Conservation (phyloP, 1,139 yeast genomes). For the Kodamaea suecica region DNA sequence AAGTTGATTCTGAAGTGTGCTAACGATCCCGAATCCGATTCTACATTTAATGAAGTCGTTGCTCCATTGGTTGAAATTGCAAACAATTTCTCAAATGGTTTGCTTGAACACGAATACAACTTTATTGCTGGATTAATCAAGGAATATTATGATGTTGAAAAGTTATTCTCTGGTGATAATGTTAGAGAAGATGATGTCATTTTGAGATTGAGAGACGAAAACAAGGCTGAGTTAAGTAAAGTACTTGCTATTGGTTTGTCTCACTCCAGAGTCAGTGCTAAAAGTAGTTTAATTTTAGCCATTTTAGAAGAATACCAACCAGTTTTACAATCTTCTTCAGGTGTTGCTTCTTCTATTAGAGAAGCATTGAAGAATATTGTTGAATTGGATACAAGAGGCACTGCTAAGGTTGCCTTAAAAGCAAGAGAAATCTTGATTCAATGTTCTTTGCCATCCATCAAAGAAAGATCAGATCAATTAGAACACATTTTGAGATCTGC, state of each 20-base stretch:
- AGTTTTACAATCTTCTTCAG: constrained; percentile 61
- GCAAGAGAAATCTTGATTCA: constrained; percentile 95
- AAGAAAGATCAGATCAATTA: constrained; percentile 94
- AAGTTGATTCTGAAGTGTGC: constrained; percentile 58
- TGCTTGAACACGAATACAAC: constrained; percentile 77
- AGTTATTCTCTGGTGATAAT: constrained; percentile 69
- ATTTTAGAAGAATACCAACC: constrained; percentile 81
- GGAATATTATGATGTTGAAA: constrained; percentile 75
- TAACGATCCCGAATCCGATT: constrained; percentile 50
- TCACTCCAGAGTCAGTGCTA: constrained; percentile 90
- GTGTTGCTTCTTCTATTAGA: constrained; percentile 68
- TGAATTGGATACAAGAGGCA: constrained; percentile 81
- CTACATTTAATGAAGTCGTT: constrained; percentile 52
- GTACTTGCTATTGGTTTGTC: constrained; percentile 77
- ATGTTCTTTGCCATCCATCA: constrained; percentile 92
- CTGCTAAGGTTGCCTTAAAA: constrained; percentile 92
- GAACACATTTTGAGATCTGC: constrained; percentile 93
- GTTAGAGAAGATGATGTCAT: constrained; percentile 84
- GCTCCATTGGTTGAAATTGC: constrained; percentile 76
- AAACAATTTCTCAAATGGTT: constrained; percentile 66
- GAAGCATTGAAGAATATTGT: constrained; percentile 73
- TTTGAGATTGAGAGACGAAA: constrained; percentile 79
- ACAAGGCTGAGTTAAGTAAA: constrained; percentile 68
- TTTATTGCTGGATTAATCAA: constrained; percentile 68
- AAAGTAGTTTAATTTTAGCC: constrained; percentile 85